Evolutionary conservation across 805 yeast genomes (phyloP), one percentile per base, ranked within the genome.

Genomic region (Starmerella vaccinii): DNA sequence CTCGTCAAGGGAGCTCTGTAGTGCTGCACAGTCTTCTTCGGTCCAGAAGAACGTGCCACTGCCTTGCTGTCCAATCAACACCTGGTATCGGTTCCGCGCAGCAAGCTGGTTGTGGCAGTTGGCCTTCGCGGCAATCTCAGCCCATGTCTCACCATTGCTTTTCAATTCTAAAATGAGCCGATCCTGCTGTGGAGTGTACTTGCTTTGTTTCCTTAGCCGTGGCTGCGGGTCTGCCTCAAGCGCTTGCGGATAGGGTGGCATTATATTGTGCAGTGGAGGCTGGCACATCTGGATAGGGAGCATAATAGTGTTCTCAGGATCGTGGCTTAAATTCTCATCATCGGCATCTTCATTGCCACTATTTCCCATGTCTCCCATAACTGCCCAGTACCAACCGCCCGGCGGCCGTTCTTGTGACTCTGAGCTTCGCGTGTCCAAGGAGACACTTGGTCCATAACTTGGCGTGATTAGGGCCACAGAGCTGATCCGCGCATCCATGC

Each of bases 51-150:
- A 74, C 1, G 79, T 73, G 12, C 83, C 84, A 30, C 84, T 82
- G 3, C 90, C 90, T 59, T 83, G 90, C 62, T 83, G 90, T 4
- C 92, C 92, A 56, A 84, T 82, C 44, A 83, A 71, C 4, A 83
- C 90, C 64, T 83, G 90, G 59, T 84, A 84, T 52, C 90, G 67
- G 61, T 83, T 83, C 51, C 90, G 67, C 0, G 89, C 90, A 0
- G 90, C 86, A 35, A 83, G 66, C 52, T 77, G 80, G 38, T 80
- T 75, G 8, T 80, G 84, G 26, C 82, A 82, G 4, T 75, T 73
- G 2, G 85, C 75, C 3, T 70, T 66, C 49, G 78, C 77, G 0
- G 89, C 87, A 42, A 83, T 83, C 54, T 82, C 86, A 5, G 76
- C 78, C 90, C 92, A 83, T 1, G 78, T 67, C 55, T 75, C 76